A percentile compares a stretch with the other conserved stretches of the same genome.
phyloP scores from a whole-genome alignment of 768 basidiomycete species.

The Leccinellum albellum region DNA sequence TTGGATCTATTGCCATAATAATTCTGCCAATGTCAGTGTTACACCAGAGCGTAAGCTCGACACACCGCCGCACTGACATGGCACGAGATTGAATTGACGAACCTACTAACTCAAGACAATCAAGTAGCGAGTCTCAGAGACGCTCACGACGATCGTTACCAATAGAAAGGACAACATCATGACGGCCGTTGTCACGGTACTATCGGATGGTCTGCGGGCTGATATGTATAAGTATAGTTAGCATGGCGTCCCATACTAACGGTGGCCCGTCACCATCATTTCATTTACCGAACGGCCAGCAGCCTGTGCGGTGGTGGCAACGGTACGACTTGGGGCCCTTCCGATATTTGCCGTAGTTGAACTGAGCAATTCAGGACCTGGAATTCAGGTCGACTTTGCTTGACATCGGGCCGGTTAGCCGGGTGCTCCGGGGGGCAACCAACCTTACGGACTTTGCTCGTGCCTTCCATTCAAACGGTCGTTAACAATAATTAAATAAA shows the following conservation, averaged over 20 bases:
- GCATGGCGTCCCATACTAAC: background rate
- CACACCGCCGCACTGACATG: too few relatives aligned
- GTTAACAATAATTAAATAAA: background rate
- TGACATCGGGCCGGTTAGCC: background rate
- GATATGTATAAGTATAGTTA: slow-evolving; percentile 7
- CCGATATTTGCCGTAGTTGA: background rate
- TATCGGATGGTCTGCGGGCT: background rate
- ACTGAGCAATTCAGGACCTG: background rate
- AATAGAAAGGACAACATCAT: background rate
- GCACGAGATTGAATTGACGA: background rate
- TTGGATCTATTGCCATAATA: background rate
- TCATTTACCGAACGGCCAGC: too few relatives aligned
- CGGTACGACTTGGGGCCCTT: background rate
- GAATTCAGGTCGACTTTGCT: background rate
- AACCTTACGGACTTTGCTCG: background rate
- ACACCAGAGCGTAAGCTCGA: background rate
- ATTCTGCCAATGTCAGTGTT: background rate
- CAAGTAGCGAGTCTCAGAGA: background rate
- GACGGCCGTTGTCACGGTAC: background rate
- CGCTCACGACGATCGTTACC: background rate
- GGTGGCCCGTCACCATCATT: background rate
- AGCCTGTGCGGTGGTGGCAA: too few relatives aligned
- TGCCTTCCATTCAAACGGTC: background rate
- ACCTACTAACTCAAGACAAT: too few relatives aligned
- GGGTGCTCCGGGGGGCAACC: background rate